These are phyloP conservation scores for Ogataea naganishii DNA, from an alignment of 805 yeast genomes.

Conservation along the genomic window DNA sequence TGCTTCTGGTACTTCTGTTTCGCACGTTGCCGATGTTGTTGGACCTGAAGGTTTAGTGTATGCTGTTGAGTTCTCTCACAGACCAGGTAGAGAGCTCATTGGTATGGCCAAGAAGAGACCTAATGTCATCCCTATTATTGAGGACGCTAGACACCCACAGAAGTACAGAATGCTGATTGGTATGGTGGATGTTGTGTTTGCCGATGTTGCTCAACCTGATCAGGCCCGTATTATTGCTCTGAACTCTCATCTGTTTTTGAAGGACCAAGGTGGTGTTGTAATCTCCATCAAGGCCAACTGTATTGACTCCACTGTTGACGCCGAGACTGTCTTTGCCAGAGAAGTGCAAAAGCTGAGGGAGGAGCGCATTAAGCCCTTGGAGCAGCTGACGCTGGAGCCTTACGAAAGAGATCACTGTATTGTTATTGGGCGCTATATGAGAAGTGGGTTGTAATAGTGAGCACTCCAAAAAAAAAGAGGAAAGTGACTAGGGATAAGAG, in stretches of 20 bases:
- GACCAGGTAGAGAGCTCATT: constrained; percentile 99
- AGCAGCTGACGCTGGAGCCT: constrained; percentile 98
- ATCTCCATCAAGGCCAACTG: constrained; percentile 99
- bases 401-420: constrained; percentile 99
- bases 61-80: constrained; percentile 98
- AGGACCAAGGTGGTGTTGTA: constrained; percentile 97
- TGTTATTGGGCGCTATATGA: constrained; percentile 93
- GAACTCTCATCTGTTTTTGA: constrained; percentile 95
- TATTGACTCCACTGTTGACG: constrained; percentile 98
- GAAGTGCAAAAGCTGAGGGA: constrained; percentile 98
- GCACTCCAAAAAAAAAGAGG: neutral
- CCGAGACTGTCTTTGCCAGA: constrained; percentile 98
- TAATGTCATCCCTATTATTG: constrained; percentile 95
- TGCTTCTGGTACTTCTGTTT: constrained; percentile 98
- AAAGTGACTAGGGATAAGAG: neutral
- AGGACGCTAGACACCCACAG: constrained; percentile 99
- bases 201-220: constrained; percentile 99
- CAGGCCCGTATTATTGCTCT: constrained; percentile 99
- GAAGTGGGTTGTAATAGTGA: constrained; percentile 58
- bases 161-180: constrained; percentile 98
- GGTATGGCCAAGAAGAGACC: constrained; percentile 99
- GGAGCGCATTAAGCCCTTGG: constrained; percentile 96
- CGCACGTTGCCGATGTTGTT: constrained; percentile 96
- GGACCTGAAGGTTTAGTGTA: constrained; percentile 99
- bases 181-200: constrained; percentile 98